These are phyloP conservation scores for Acanthamoeba lenticulata DNA, from an alignment of 208 protist species.

Conservation along the genomic window DNA sequence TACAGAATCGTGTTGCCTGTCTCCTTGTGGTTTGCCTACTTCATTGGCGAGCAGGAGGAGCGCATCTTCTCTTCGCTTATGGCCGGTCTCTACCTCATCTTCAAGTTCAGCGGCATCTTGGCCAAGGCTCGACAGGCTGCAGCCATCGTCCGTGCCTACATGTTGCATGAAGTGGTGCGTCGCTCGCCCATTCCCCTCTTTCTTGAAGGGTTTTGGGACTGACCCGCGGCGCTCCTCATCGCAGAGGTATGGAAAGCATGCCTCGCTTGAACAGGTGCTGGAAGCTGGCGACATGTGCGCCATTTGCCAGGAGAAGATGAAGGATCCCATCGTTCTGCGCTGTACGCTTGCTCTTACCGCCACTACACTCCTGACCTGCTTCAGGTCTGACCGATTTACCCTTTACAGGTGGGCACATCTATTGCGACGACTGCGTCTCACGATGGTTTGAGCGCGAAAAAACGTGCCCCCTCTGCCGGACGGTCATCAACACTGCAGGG, in stretches of 20 bases:
- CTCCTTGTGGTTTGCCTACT: conserved; percentile 70
- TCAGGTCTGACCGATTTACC: neutral
- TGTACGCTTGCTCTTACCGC: conserved; percentile 17
- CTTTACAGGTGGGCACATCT: conserved; percentile 72
- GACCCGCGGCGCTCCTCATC: too few relatives aligned
- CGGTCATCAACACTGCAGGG: conserved; percentile 60
- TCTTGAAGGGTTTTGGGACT: too few relatives aligned
- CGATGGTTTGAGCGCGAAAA: conserved; percentile 75
- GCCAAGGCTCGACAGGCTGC: neutral
- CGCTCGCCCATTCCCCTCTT: too few relatives aligned
- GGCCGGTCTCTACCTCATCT: conserved; percentile 72
- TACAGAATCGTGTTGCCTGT: conserved; percentile 71
- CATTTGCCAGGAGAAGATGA: conserved; percentile 75
- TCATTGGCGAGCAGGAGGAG: conserved; percentile 62
- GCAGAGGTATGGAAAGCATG: conserved; percentile 69
- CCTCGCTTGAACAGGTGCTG: conserved; percentile 63
- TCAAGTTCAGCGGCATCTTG: conserved; percentile 60
- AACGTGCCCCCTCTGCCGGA: conserved; percentile 74
- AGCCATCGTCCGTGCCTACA: conserved; percentile 1
- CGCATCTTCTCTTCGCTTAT: conserved; percentile 68
- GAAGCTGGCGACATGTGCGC: conserved; percentile 70
- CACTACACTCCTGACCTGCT: neutral
- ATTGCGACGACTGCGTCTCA: conserved; percentile 75
- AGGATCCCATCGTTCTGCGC: conserved; percentile 1
- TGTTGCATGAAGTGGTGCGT: conserved; percentile 65